Conservation (phyloP, 2,329 filamentous ascomycete genomes). For the Clarireedia monteithiana region DNA sequence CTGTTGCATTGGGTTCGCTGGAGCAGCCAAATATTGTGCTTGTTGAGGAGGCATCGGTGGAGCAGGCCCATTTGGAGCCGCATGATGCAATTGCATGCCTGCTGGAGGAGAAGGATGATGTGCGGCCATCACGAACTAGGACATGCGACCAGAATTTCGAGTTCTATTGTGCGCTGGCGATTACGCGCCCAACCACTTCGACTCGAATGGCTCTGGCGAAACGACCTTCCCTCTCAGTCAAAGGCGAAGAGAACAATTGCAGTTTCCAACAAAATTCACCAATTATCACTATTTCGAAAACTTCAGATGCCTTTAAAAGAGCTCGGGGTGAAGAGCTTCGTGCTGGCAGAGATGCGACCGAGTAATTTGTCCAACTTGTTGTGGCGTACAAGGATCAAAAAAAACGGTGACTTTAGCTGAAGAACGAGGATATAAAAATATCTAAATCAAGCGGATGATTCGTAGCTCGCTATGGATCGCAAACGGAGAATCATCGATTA, state of each 20-base stretch:
- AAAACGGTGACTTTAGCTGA: not conserved
- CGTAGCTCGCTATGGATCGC: not conserved
- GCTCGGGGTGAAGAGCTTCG: not conserved
- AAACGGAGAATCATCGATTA: not conserved
- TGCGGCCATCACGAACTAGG: constrained; percentile 22
- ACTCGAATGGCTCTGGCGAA: constrained; percentile 1
- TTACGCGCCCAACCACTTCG: constrained; percentile 7
- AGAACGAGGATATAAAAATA: not conserved
- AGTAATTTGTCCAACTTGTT: not conserved
- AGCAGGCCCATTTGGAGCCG: constrained; percentile 18
- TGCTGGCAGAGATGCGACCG: not conserved
- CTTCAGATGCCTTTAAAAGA: not conserved
- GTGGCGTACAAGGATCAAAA: not conserved
- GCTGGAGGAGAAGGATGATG: constrained; percentile 34
- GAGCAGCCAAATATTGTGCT: constrained; percentile 33
- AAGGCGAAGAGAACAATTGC: not conserved
- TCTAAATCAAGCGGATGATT: not conserved
- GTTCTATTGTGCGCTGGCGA: constrained; percentile 5
- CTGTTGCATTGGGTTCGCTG: constrained; percentile 47
- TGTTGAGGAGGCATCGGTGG: constrained; percentile 23
- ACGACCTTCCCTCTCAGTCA: not conserved
- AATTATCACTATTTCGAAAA: not conserved
- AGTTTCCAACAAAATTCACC: not conserved
- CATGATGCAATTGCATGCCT: constrained; percentile 47
- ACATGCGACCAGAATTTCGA: constrained; percentile 2